Percentiles rank a stretch among this genome's conserved stretches.
These are phyloP conservation scores for Kwoniella sp. DNA, from an alignment of 768 basidiomycete species.

Conservation along the genomic window DNA sequence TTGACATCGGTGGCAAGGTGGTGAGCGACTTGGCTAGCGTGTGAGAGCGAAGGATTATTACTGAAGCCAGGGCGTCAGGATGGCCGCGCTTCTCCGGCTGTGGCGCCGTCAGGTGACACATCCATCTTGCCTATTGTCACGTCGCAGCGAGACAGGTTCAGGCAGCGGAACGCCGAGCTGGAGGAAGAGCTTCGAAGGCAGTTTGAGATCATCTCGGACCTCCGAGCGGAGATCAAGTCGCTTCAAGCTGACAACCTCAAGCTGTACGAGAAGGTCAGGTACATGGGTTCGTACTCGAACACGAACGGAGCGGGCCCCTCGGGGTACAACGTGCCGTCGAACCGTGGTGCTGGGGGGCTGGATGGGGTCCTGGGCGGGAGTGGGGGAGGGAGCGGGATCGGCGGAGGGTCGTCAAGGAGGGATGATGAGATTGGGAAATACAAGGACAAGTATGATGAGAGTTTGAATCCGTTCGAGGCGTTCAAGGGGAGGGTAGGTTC, in stretches of 20 bases:
- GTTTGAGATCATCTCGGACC: slow-evolving; percentile 86
- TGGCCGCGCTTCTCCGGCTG: slow-evolving; percentile 58
- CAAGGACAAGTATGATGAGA: slow-evolving; percentile 85
- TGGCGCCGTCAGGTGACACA: slow-evolving; percentile 72
- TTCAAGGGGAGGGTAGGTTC: slow-evolving; percentile 84
- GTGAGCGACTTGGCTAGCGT: slow-evolving; percentile 11
- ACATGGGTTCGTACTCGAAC: slow-evolving; percentile 89
- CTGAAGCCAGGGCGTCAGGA: too few relatives aligned
- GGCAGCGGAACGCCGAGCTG: slow-evolving; percentile 91
- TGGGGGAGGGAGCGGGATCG: not conserved
- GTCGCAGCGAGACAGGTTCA: slow-evolving; percentile 93
- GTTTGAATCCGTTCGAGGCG: slow-evolving; percentile 97
- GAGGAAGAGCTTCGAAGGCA: slow-evolving; percentile 98
- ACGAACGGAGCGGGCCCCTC: slow-evolving; percentile 17
- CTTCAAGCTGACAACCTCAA: slow-evolving; percentile 95
- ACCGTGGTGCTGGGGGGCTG: slow-evolving; percentile 12
- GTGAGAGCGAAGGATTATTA: not conserved
- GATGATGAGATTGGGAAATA: slow-evolving; percentile 82
- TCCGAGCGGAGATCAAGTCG: slow-evolving; percentile 85
- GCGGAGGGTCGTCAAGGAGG: slow-evolving; percentile 12
- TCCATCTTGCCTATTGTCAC: slow-evolving; percentile 98
- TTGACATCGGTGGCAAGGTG: slow-evolving; percentile 60
- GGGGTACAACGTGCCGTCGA: slow-evolving; percentile 10
- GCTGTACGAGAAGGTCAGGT: slow-evolving; percentile 96
- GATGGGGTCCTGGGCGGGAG: slow-evolving; percentile 29